Evolutionary conservation across 2,329 filamentous ascomycete species (phyloP).

Genomic region (Fusarium penzigii): DNA sequence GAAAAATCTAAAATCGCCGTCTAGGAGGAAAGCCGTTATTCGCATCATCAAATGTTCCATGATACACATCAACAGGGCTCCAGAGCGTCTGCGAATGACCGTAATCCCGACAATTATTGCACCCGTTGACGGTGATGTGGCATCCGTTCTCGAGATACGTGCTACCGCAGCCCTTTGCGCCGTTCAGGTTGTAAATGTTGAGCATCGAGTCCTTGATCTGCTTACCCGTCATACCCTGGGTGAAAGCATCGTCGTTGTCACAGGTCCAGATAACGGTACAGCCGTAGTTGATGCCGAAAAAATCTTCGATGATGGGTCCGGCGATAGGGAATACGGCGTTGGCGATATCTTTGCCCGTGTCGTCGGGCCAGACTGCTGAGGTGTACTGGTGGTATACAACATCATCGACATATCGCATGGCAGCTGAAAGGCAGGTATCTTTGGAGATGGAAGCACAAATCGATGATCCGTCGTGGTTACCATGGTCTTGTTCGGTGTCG

Average conservation of each 20-base stretch:
- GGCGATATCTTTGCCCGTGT: slow-evolving; percentile 2
- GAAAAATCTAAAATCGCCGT: not conserved
- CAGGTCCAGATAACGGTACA: slow-evolving; percentile 11
- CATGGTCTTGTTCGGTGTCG: not conserved
- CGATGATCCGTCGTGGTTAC: slow-evolving; percentile 8
- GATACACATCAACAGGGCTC: slow-evolving; percentile 2
- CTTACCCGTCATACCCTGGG: slow-evolving; percentile 11
- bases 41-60: slow-evolving; percentile 2
- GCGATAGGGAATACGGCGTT: slow-evolving; percentile 5
- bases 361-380: slow-evolving; percentile 8
- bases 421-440: slow-evolving; percentile 2
- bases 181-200: slow-evolving; percentile 10
- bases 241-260: slow-evolving; percentile 6
- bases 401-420: slow-evolving; percentile 5
- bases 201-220: slow-evolving; percentile 12
- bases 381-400: slow-evolving; percentile 9
- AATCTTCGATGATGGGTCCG: not conserved
- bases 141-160: slow-evolving; percentile 8
- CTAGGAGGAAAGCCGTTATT: slow-evolving; percentile 7
- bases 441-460: slow-evolving; percentile 8
- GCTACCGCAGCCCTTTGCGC: slow-evolving; percentile 8
- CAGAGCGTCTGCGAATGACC: slow-evolving; percentile 2
- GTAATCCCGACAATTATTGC: slow-evolving; percentile 8
- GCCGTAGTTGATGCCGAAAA: slow-evolving; percentile 11
- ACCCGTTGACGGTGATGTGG: slow-evolving; percentile 9